Conservation (phyloP, 2,329 filamentous ascomycete species). For the Dactylellina haptotyla region DNA sequence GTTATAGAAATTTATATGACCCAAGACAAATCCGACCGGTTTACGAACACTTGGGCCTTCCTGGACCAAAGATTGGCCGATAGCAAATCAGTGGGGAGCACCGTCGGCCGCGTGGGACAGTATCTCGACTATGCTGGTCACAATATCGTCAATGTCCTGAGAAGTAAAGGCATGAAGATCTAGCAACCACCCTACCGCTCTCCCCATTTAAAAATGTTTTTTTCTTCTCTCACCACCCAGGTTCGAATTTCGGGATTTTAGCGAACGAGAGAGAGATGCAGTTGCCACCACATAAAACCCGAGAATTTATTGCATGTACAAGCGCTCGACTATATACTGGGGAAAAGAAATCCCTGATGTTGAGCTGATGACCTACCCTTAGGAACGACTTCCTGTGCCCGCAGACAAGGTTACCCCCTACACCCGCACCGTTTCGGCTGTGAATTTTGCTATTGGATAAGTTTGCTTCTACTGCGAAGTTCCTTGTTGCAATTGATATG, state of each 20-base stretch:
- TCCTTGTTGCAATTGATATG: slow-evolving; percentile 41
- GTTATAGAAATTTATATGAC: slow-evolving; percentile 88
- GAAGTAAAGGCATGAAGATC: slow-evolving; percentile 87
- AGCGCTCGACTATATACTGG: slow-evolving; percentile 16
- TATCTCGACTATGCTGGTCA: slow-evolving; percentile 85
- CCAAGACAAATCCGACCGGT: slow-evolving; percentile 79
- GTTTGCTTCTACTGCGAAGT: slow-evolving; percentile 31
- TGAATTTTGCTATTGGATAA: slow-evolving; percentile 43
- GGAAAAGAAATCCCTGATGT: slow-evolving; percentile 36
- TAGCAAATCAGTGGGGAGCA: slow-evolving; percentile 70
- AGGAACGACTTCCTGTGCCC: slow-evolving; percentile 33
- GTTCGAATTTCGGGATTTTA: slow-evolving; percentile 36
- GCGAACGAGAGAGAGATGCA: slow-evolving; percentile 20
- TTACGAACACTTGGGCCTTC: slow-evolving; percentile 80
- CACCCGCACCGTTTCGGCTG: slow-evolving; percentile 24
- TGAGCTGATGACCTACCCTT: slow-evolving; percentile 43
- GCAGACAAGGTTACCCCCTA: slow-evolving; percentile 41
- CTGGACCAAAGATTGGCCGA: slow-evolving; percentile 79
- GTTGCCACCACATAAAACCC: slow-evolving; percentile 38
- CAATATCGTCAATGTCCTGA: slow-evolving; percentile 80
- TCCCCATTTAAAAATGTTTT: slow-evolving; percentile 1
- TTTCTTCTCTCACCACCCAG: slow-evolving; percentile 8
- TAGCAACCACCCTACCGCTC: slow-evolving; percentile 60
- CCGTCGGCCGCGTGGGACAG: slow-evolving; percentile 73
- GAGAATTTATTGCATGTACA: slow-evolving; percentile 31